Evolutionary conservation across 257 asterid genomes (phyloP), one percentile per base, ranked within the genome.

Genomic region (Coffea eugenioides): DNA sequence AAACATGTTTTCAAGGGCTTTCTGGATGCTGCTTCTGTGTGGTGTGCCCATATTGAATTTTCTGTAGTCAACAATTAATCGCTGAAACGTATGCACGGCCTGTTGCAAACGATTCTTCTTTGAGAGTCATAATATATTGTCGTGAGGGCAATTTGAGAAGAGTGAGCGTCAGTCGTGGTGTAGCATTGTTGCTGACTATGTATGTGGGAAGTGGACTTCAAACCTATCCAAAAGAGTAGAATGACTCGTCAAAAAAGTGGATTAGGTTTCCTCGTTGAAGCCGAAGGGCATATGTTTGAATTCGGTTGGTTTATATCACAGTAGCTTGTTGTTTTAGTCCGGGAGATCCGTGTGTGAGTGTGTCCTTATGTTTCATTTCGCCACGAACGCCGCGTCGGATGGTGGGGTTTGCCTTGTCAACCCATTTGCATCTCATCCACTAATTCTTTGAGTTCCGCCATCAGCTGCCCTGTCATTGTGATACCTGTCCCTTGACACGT

Each of bases 351-450:
- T 31, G 31, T 31, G 31, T 31, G 31, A 91, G 15, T 31, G 73
- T 89, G 92, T 87, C 87, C 34, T 80, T 41, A 48, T 23, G 82
- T 88, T 65, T 43, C 82, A 83, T 88, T 65, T 43, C 82, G 82
- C 97, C 94, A 90, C 66, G 85, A 68, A 83, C 27, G 84, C 88
- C 87, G 49, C 80, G 87, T 86, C 91, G 81, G 71, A 66, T 65
- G 69, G 43, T 65, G 41, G 31, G 69, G 69, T 31, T 7, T 7
- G 23, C 16, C 5, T 65, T 65, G 4, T 66, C 39, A 34, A 21
- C 23, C 45, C 9, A 31, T 12, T 66, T 77, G 45, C 73, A 78
- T 23, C 88, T 88, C 84, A 85, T 87, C 91, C 89, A 82, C 72
- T 23, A 59, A 31, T 1, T 71, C 31, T 61, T 4, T 61, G 5